phyloP scores from a whole-genome alignment of 1,284 basidiomycete species.

The Peniophora sp. region DNA sequence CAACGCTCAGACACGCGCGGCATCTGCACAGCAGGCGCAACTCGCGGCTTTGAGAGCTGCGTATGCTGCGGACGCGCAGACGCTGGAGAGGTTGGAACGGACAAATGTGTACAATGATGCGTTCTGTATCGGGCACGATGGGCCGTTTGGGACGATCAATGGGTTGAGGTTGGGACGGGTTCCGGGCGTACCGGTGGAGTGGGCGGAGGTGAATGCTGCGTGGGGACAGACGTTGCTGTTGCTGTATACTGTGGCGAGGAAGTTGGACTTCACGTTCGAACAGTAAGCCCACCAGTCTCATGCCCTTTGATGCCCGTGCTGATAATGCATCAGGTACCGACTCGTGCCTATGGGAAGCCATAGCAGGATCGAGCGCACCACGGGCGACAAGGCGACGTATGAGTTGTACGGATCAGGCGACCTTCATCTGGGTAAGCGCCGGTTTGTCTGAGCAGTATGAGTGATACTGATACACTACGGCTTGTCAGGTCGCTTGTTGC shows the following conservation, averaged over 20 bases:
- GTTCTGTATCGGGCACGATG: constrained; percentile 95
- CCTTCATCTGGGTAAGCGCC: constrained; percentile 52
- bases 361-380: constrained; percentile 81
- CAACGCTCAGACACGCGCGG: constrained; percentile 61
- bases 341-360: constrained; percentile 90
- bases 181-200: constrained; percentile 78
- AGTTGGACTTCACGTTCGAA: constrained; percentile 82
- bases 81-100: constrained; percentile 79
- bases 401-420: constrained; percentile 91
- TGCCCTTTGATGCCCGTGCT: constrained; percentile 7
- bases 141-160: constrained; percentile 94
- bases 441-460: no score
- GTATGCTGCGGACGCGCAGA: constrained; percentile 66
- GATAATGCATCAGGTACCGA: constrained; percentile 53
- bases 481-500: constrained; percentile 58
- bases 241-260: constrained; percentile 84
- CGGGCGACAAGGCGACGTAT: constrained; percentile 76
- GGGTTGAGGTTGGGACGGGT: constrained; percentile 87
- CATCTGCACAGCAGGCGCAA: constrained; percentile 61
- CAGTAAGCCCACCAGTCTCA: constrained; percentile 40
- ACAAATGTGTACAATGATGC: constrained; percentile 99
- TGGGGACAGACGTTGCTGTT: constrained; percentile 96
- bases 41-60: constrained; percentile 68
- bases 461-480: no score
- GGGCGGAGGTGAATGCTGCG: constrained; percentile 98